Percentiles rank a stretch among this genome's conserved stretches.
Conservation (phyloP, 345 rosid species). For the Rhodamnia argentea region DNA sequence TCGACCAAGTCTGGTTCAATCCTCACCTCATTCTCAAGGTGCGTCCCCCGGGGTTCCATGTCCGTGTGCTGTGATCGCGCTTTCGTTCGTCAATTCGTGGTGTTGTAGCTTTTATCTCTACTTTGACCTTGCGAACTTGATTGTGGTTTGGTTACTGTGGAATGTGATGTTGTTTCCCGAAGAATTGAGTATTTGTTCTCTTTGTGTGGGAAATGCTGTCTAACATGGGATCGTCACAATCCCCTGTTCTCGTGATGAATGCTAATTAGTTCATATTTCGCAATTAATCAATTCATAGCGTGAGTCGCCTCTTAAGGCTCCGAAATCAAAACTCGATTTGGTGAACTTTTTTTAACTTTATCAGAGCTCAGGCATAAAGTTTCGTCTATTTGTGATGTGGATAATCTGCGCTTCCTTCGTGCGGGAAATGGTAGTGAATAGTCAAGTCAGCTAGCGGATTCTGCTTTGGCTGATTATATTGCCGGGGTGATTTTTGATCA, state of each 20-base stretch:
- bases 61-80: background rate
- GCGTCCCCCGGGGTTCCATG: background rate
- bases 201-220: background rate
- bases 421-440: too few relatives aligned
- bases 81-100: background rate
- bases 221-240: background rate
- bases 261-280: background rate
- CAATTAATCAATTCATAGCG: background rate
- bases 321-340: background rate
- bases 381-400: too few relatives aligned
- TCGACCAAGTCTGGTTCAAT: slow-evolving; percentile 74
- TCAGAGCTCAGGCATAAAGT: too few relatives aligned
- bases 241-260: background rate
- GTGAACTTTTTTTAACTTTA: background rate
- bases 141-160: too few relatives aligned
- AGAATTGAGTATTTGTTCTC: background rate
- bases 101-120: background rate
- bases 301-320: background rate
- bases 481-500: too few relatives aligned
- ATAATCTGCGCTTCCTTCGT: too few relatives aligned
- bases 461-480: too few relatives aligned
- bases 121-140: too few relatives aligned
- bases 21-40: slow-evolving; percentile 89
- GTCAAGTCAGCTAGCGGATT: too few relatives aligned
- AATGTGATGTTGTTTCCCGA: too few relatives aligned